A percentile compares a stretch with the other conserved stretches of the same genome.
These are phyloP conservation scores for Aspergillus egyptiacus DNA, from an alignment of 495 filamentous ascomycete genomes.

Conservation along the genomic window DNA sequence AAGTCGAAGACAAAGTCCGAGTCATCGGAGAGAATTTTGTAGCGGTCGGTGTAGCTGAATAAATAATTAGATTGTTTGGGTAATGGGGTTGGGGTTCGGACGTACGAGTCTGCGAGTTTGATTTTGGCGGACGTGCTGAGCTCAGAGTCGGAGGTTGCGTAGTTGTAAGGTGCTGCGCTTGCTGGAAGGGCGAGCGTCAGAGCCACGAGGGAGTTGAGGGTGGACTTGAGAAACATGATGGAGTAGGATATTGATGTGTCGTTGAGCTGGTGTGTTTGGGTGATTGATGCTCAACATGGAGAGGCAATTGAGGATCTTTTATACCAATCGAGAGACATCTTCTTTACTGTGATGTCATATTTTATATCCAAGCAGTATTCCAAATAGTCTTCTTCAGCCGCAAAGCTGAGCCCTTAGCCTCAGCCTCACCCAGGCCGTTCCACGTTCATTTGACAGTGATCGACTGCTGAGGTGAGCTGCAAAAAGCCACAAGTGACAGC, in stretches of 20 bases:
- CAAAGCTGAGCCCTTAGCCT: too few relatives aligned
- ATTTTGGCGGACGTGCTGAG: constrained; percentile 24
- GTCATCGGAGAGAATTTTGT: constrained; percentile 30
- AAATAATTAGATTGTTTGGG: background rate
- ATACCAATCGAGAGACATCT: too few relatives aligned
- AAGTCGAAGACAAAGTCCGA: constrained; percentile 43
- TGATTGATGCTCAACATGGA: too few relatives aligned
- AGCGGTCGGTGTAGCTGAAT: constrained; percentile 29
- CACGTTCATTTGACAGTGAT: too few relatives aligned
- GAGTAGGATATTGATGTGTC: background rate
- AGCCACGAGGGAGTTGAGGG: constrained; percentile 9
- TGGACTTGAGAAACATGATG: constrained; percentile 15
- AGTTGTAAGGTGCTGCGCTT: constrained; percentile 16
- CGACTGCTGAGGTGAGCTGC: too few relatives aligned
- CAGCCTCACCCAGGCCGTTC: too few relatives aligned
- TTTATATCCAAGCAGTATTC: too few relatives aligned
- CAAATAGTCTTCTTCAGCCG: too few relatives aligned
- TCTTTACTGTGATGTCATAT: too few relatives aligned
- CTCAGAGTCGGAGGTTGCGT: constrained; percentile 16
- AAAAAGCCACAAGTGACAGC: too few relatives aligned
- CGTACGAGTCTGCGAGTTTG: constrained; percentile 22
- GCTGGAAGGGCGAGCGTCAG: constrained; percentile 13
- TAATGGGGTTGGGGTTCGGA: background rate
- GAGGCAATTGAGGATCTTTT: too few relatives aligned
- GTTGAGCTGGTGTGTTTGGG: too few relatives aligned